phyloP scores from a whole-genome alignment of 1,284 basidiomycete species.

The Entoloma clypeatum region DNA sequence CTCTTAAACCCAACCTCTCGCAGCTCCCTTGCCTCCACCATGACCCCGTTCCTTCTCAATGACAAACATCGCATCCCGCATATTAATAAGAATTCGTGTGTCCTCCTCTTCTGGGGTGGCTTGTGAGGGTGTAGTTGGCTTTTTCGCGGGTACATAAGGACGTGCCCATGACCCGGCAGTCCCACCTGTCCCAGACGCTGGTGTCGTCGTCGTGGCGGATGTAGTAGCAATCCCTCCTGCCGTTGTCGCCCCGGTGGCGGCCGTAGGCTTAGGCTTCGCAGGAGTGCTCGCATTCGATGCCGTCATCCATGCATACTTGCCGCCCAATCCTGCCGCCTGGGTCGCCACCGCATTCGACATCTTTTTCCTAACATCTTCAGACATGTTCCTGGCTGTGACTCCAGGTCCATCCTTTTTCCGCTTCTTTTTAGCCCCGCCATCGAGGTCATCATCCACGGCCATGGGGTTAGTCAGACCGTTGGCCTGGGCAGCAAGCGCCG shows the following conservation, averaged over 20 bases:
- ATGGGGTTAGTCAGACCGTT: constrained; percentile 32
- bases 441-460: constrained; percentile 38
- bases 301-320: constrained; percentile 35
- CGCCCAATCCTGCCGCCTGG: too few relatives aligned
- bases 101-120: constrained; percentile 48
- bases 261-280: constrained; percentile 22
- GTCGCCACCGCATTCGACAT: constrained; percentile 87
- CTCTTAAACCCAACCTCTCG: constrained; percentile 61
- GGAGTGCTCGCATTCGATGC: constrained; percentile 41
- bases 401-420: constrained; percentile 81
- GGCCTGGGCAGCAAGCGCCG: constrained; percentile 55
- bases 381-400: constrained; percentile 82
- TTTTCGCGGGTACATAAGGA: constrained; percentile 59
- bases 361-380: constrained; percentile 83
- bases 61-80: constrained; percentile 77
- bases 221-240: constrained; percentile 4
- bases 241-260: constrained; percentile 17
- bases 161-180: constrained; percentile 53
- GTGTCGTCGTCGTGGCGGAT: constrained; percentile 30
- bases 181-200: constrained; percentile 28
- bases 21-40: constrained; percentile 71
- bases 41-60: constrained; percentile 75
- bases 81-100: constrained; percentile 53
- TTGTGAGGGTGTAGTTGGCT: constrained; percentile 31
- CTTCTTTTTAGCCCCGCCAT: constrained; percentile 70